These are phyloP conservation scores for Gaultheria prostrata DNA, from an alignment of 148 eudicot species.

Conservation along the genomic window DNA sequence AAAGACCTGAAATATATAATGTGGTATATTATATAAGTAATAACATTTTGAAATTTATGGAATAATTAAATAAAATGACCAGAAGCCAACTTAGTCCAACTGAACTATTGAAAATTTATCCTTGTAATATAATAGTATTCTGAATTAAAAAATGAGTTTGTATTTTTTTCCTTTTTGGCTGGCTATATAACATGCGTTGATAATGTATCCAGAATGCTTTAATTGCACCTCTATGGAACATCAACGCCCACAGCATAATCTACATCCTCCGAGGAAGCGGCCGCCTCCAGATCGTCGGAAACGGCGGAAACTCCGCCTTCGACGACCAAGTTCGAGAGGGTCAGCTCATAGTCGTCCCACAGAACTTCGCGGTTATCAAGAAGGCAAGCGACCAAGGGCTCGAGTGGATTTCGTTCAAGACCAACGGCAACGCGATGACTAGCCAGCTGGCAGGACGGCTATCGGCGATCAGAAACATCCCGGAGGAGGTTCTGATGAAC, in stretches of 20 bases:
- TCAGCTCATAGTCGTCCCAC: constrained; percentile 58
- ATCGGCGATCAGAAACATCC: constrained; percentile 46
- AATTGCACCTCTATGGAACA: constrained; percentile 52
- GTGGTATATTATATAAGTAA: too few relatives aligned
- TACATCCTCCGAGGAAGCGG: constrained; percentile 49
- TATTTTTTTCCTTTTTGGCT: neutral
- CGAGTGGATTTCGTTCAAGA: constrained; percentile 58
- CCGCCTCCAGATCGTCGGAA: constrained; percentile 41
- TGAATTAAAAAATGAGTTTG: too few relatives aligned
- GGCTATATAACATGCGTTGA: neutral
- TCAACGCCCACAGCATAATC: constrained; percentile 51
- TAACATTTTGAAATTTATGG: too few relatives aligned
- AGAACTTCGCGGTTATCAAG: constrained; percentile 47
- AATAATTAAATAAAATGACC: neutral
- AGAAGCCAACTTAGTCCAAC: too few relatives aligned
- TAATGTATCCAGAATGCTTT: constrained; percentile 44
- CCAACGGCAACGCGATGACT: constrained; percentile 38
- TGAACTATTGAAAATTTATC: neutral
- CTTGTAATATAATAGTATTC: too few relatives aligned
- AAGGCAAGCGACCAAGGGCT: constrained; percentile 50
- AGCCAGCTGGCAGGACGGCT: constrained; percentile 41
- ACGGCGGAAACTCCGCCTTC: constrained; percentile 39
- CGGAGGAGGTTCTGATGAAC: constrained; percentile 49
- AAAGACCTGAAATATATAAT: too few relatives aligned
- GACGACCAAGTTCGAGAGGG: constrained; percentile 49